Evolutionary conservation across 345 rosid genomes (phyloP), one percentile per base, ranked within the genome.

Genomic region (Camelina laxa): DNA sequence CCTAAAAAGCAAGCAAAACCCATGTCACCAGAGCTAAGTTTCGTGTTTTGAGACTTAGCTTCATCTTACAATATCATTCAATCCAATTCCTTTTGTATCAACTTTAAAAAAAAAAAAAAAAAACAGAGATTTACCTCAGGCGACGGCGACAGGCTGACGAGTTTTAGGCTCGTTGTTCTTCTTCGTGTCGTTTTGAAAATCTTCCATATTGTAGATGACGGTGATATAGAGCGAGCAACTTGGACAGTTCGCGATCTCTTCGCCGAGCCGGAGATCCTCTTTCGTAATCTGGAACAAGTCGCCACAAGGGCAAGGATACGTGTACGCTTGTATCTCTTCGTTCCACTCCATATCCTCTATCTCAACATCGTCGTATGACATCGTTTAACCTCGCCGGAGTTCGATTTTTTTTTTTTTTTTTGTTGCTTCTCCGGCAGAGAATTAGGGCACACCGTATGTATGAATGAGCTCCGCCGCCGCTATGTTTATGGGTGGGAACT

Each of bases 351-450:
- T 90, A 56, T 94, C 98, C 47, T 94, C 97, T 68, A 94, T 94
- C 88, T 91, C 98, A 20, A 94, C 96, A 48, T 94, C 97, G 84
- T 94, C 98, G 88, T 91, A 94, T 42, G 98, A 94, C 97, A 91
- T 93, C 75, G 68, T 49, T 70, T 30, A 51, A 48, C 5, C 6
- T 21, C 49, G 50, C 49, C 65, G 64, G 41, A 33, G 15, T 62
- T 54, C 6, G 9, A 67, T 33, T 8, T 31, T 31, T 31, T 3
- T 21, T 22, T 7, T 11, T 21, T 0, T 20, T 14, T 30, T 30
- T n/a, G n/a, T n/a, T n/a, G n/a, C 57, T 45, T 47, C 75, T 44
- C 80, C 71, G 76, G 56, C 11, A 1, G 49, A 49, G 42, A 71
- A 77, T 59, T 57, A 77, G 80, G 76, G 68, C 50, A 70, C 65